Conservation (phyloP, 2,329 filamentous ascomycete genomes). For the Huntiella savannae region DNA sequence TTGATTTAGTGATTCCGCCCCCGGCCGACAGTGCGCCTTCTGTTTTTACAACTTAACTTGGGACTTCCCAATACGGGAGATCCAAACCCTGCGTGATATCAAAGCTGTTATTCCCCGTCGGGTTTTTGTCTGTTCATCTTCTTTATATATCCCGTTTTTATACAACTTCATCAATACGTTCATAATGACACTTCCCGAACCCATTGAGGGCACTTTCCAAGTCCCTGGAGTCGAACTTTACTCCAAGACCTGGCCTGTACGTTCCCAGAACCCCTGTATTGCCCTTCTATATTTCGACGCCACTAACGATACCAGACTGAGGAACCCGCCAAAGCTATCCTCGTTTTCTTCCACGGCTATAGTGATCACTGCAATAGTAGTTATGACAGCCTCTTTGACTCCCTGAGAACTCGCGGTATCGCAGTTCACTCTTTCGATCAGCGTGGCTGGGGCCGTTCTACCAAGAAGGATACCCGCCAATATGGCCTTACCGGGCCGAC, state of each 20-base stretch:
- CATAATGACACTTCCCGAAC: conserved; percentile 13
- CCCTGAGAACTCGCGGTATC: conserved; percentile 51
- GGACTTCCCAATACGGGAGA: too few relatives aligned
- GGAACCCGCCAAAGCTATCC: conserved; percentile 42
- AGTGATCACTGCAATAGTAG: conserved; percentile 63
- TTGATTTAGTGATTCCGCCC: too few relatives aligned
- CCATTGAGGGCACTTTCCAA: conserved; percentile 30
- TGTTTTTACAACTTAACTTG: too few relatives aligned
- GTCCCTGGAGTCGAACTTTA: conserved; percentile 28
- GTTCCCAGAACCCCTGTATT: conserved; percentile 15
- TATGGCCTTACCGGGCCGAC: conserved; percentile 60
- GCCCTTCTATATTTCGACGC: not conserved
- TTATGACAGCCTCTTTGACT: conserved; percentile 56
- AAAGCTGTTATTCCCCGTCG: not conserved
- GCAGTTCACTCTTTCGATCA: conserved; percentile 67
- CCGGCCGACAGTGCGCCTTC: too few relatives aligned
- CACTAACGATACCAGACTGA: conserved; percentile 26
- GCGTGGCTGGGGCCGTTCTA: conserved; percentile 70
- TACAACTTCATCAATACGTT: too few relatives aligned
- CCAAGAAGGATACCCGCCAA: conserved; percentile 36
- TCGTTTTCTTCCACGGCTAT: conserved; percentile 79
- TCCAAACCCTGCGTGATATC: too few relatives aligned
- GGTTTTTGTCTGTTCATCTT: not conserved
- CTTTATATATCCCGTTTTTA: not conserved
- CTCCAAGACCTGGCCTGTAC: conserved; percentile 40